phyloP scores from a whole-genome alignment of 257 asterid species.

The Rehmannia glutinosa region DNA sequence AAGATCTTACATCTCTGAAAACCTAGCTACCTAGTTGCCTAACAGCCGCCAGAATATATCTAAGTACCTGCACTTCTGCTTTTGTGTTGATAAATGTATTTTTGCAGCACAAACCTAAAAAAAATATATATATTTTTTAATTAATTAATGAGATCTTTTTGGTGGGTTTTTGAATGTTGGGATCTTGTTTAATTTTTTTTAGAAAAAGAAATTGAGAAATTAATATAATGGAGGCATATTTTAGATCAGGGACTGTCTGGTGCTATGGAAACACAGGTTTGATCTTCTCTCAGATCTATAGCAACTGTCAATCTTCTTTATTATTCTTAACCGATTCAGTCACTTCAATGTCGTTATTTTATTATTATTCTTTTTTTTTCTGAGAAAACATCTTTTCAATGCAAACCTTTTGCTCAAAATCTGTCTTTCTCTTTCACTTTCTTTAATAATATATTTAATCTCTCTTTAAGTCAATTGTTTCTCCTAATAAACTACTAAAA shows the following conservation, averaged over 20 bases:
- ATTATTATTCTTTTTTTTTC: not conserved
- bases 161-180: conserved; percentile 17
- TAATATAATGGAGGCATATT: not conserved
- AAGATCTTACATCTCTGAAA: conserved; percentile 24
- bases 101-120: no score
- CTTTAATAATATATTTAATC: no score
- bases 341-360: conserved; percentile 48
- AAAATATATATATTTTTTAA: not conserved
- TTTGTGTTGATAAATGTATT: no score
- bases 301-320: conserved; percentile 22
- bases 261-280: conserved; percentile 44
- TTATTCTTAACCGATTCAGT: conserved; percentile 51
- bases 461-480: no score
- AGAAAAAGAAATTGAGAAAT: no score
- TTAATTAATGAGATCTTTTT: not conserved
- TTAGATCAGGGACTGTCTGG: conserved; percentile 43
- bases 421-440: no score
- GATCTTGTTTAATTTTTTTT: not conserved
- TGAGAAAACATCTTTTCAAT: conserved; percentile 33
- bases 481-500: no score
- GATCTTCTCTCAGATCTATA: not conserved
- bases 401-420: no score
- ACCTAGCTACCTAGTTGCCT: conserved; percentile 15
- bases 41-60: conserved; percentile 47
- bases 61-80: not conserved